Percentiles rank a stretch among this genome's conserved stretches.
These are phyloP conservation scores for Cyclospora cayetanensis DNA, from an alignment of 169 alveolate genomes.

Conservation along the genomic window DNA sequence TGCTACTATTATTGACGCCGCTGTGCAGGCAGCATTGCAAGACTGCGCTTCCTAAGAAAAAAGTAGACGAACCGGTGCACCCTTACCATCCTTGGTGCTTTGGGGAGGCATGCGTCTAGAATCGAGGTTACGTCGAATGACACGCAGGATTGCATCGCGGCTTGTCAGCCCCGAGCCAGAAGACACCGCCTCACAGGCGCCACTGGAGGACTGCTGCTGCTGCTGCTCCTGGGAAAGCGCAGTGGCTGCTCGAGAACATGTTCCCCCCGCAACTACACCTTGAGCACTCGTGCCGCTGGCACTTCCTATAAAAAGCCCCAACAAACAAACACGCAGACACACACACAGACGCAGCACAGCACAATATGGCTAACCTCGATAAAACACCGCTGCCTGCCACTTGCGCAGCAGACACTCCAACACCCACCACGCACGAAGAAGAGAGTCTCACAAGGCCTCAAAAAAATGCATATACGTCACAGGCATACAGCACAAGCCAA, in stretches of 20 bases:
- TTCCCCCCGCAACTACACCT: conserved; percentile 44
- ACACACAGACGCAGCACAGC: not conserved
- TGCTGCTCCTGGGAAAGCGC: no score
- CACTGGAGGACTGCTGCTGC: conserved; percentile 46
- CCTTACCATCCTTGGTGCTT: conserved; percentile 54
- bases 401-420: not conserved
- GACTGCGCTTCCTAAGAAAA: no score
- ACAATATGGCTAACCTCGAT: no score
- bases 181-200: conserved; percentile 47
- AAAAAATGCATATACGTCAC: no score
- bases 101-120: conserved; percentile 57
- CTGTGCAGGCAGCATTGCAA: not conserved
- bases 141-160: conserved; percentile 62
- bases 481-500: no score
- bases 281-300: conserved; percentile 64
- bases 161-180: conserved; percentile 42
- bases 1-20: not conserved
- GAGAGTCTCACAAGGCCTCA: no score
- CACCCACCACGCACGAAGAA: not conserved
- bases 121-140: conserved; percentile 65
- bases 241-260: conserved; percentile 21
- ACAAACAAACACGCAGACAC: not conserved
- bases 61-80: no score
- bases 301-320: not conserved
- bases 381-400: no score